Percentiles rank a stretch among this genome's conserved stretches.
Conservation (phyloP, 495 filamentous ascomycete species). For the Lentithecium fluviatile region DNA sequence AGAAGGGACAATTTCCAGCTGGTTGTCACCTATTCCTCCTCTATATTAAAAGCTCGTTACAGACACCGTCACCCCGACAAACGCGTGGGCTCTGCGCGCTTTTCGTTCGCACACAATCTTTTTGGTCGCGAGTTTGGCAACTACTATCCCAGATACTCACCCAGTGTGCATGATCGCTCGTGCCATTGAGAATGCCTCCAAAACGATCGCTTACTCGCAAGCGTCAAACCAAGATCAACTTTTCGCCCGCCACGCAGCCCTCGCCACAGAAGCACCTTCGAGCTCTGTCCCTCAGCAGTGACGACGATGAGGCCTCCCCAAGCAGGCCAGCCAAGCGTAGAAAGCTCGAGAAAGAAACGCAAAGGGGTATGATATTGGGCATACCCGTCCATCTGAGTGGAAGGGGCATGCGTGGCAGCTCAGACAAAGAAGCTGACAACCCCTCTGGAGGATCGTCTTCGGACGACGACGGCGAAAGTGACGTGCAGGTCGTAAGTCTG, state of each 20-base stretch:
- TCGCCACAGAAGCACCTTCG: constrained; percentile 10
- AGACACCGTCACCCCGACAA: too few species aligned
- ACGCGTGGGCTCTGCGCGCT: too few species aligned
- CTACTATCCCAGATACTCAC: too few species aligned
- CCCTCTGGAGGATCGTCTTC: background rate
- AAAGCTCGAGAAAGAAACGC: constrained; percentile 4
- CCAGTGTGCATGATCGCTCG: too few species aligned
- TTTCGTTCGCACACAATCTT: too few species aligned
- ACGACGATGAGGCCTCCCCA: constrained; percentile 15
- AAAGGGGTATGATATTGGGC: constrained; percentile 9
- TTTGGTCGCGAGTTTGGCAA: too few species aligned
- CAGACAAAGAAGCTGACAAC: background rate
- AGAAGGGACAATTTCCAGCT: too few species aligned
- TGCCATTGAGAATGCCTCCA: constrained; percentile 5
- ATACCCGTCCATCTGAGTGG: constrained; percentile 3
- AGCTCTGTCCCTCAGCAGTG: background rate
- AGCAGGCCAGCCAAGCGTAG: constrained; percentile 14
- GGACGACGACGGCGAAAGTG: background rate
- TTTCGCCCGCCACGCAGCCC: constrained; percentile 41
- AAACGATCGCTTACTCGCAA: constrained; percentile 15
- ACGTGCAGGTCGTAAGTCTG: background rate
- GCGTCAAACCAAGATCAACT: constrained; percentile 40
- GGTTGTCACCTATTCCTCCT: too few species aligned
- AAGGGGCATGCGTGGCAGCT: constrained; percentile 8
- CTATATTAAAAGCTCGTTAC: too few species aligned